A percentile compares a stretch with the other conserved stretches of the same genome.
Conservation (phyloP, 805 yeast species). For the Cyberlindnera mississippiensis region DNA sequence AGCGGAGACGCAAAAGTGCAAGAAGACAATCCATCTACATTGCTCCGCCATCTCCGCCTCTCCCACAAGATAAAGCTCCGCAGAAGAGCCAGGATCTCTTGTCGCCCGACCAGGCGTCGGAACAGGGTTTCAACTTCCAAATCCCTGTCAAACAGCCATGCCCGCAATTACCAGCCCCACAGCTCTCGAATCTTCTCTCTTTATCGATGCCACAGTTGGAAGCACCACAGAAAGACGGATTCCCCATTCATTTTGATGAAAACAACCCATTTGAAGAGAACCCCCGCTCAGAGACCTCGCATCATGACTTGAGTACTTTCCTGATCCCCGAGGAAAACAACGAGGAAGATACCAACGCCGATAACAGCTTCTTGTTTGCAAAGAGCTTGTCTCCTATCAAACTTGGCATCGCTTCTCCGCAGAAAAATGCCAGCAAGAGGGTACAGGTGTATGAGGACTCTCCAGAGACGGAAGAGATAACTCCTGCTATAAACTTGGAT, state of each 20-base stretch:
- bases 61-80: neutral
- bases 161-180: conserved; percentile 6
- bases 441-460: conserved; percentile 25
- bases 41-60: conserved; percentile 21
- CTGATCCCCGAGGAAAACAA: conserved; percentile 12
- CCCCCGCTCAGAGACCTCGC: conserved; percentile 3
- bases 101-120: neutral
- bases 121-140: neutral
- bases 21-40: conserved; percentile 40
- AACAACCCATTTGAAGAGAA: conserved; percentile 21
- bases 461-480: conserved; percentile 7
- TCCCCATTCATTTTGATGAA: conserved; percentile 27
- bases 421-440: conserved; percentile 3
- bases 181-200: neutral
- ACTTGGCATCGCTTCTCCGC: conserved; percentile 17
- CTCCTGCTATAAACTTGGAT: conserved; percentile 1
- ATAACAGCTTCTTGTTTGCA: conserved; percentile 17
- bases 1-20: conserved; percentile 35
- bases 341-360: conserved; percentile 4
- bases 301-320: conserved; percentile 8
- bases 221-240: conserved; percentile 11
- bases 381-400: conserved; percentile 24
- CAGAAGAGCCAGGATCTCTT: neutral
- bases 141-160: conserved; percentile 10
- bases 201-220: conserved; percentile 1